Base-by-base conservation (phyloP, 352 stramenopile genomes). In the Globisporangium alternatum region DNA sequence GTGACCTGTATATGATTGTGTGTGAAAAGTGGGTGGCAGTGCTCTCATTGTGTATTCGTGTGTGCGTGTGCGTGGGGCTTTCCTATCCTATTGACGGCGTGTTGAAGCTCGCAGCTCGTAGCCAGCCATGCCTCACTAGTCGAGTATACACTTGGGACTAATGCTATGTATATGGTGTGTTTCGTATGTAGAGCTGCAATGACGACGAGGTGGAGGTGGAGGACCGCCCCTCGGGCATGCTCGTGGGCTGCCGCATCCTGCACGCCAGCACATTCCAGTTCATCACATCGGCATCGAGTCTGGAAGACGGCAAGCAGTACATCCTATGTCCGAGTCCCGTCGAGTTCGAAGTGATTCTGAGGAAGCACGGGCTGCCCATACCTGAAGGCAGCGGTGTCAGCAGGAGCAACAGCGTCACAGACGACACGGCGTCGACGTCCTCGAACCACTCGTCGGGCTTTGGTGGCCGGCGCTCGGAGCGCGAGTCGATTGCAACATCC, bases 261-360 rank as follows among this genome's bases (percentile, higher is more conserved):
- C 71, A 89, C 58, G 80, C 81, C 6, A 72, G 58, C 13, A 78
- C 81, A 44, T 63, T 91, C 35, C 52, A 80, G 55, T 60, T 73
- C 10, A 60, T 91, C 37, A 70, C 70, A 17, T 69, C 78, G 17
- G 61, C 77, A 2, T 21, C 33, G 1, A 61, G 56, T 28, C 88
- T 83, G 48, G 76, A 91, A 45, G 83, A 93, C 60, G 73, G 83
- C 64, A 89, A 89, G 68, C 80, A 90, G 68, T 93, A 93, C 58
- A 80, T 91, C 31, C 56, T 93, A 52, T 93, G 83, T 41, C 69
- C 75, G 44, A 76, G 25, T 37, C 30, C 56, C 0, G 48, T 62
- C 0, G 80, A 86, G n/a, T 78, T 75, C 31, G 67, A 77, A 55
- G 64, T 58, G 5, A 55, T 76, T 1, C 57, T 90, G 43, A 73